phyloP scores from a whole-genome alignment of 768 basidiomycete species.

The Phylloporus sp. region DNA sequence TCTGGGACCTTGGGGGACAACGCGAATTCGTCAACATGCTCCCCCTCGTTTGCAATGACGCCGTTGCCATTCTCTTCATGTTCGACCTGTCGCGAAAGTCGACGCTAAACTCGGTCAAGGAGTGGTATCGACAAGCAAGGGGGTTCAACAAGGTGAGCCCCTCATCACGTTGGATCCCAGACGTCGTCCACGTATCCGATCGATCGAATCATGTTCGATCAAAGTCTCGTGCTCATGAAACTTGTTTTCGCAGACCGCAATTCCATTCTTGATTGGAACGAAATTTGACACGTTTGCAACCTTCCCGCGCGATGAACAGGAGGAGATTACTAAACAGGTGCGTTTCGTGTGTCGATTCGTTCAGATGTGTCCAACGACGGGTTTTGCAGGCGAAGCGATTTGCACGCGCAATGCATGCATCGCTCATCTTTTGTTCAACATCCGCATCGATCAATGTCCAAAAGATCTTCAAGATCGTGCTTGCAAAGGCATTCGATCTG shows the following conservation, averaged over 20 bases:
- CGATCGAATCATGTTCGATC: slow-evolving; percentile 1
- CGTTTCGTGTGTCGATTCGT: slow-evolving; percentile 16
- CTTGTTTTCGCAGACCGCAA: slow-evolving; percentile 69
- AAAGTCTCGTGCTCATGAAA: slow-evolving; percentile 6
- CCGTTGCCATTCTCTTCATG: slow-evolving; percentile 99
- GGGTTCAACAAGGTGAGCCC: slow-evolving; percentile 93
- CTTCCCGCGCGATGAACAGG: slow-evolving; percentile 95
- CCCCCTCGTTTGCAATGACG: slow-evolving; percentile 96
- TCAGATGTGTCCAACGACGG: slow-evolving; percentile 4
- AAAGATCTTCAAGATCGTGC: slow-evolving; percentile 98
- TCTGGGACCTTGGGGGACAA: slow-evolving; percentile 98
- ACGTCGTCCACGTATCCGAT: too few relatives aligned
- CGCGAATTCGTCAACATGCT: slow-evolving; percentile 99
- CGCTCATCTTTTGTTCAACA: slow-evolving; percentile 98
- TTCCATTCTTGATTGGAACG: slow-evolving; percentile 97
- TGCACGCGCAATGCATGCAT: slow-evolving; percentile 99
- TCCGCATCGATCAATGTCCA: slow-evolving; percentile 99
- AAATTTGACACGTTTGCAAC: slow-evolving; percentile 97
- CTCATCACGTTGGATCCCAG: background rate
- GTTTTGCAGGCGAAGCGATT: slow-evolving; percentile 86
- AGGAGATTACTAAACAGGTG: slow-evolving; percentile 98
- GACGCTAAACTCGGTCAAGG: slow-evolving; percentile 96
- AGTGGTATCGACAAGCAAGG: slow-evolving; percentile 98
- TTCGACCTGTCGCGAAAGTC: slow-evolving; percentile 97
- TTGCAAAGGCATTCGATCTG: slow-evolving; percentile 95